Evolutionary conservation across 108 stramenopile genomes (phyloP), one percentile per base, ranked within the genome.

Genomic region (Seminavis robusta): DNA sequence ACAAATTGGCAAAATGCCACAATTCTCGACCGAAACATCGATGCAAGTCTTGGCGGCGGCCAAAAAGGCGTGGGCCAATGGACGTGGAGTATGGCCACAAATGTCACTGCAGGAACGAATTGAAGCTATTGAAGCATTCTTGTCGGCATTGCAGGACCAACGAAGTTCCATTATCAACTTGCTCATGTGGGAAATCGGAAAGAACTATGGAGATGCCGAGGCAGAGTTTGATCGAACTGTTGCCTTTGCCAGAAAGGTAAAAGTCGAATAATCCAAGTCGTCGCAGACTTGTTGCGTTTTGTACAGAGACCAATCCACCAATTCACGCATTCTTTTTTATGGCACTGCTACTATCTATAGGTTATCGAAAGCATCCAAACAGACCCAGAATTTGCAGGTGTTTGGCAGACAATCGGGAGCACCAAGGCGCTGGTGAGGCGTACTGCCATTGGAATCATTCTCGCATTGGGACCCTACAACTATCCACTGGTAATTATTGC

Each of bases 111-210:
- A 60, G 16, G 49, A 76, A 42, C 78, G 91, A 1, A 76, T 89
- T 8, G 30, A 25, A 25, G 73, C 80, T 15, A 71, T 95, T 41
- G 48, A 78, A 57, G 45, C 33, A 0, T 73, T 87, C 40, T 41
- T 92, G n/a, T 50, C 47, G 0, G 76, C 83, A 62, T 54, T 93
- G 23, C 27, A 33, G 1, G 63, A 56, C 24, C 51, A 46, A 11
- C 80, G 94, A 10, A 62, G 78, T 19, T 67, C 63, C 4, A 95
- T 95, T 56, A 71, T 93, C 58, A 48, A 83, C 15, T 62, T 65
- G 2, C 71, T 95, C 33, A 95, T 95, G 94, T 91, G 83, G 81
- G 94, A 95, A 66, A 95, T 95, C 53, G 90, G 90, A 28, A 95
- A 95, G 61, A 91, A 89, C 52, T 52, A 60, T 11, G 52, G 58